Evolutionary conservation across 306 rosid species (phyloP).

Genomic region (Lablab purpureus): DNA sequence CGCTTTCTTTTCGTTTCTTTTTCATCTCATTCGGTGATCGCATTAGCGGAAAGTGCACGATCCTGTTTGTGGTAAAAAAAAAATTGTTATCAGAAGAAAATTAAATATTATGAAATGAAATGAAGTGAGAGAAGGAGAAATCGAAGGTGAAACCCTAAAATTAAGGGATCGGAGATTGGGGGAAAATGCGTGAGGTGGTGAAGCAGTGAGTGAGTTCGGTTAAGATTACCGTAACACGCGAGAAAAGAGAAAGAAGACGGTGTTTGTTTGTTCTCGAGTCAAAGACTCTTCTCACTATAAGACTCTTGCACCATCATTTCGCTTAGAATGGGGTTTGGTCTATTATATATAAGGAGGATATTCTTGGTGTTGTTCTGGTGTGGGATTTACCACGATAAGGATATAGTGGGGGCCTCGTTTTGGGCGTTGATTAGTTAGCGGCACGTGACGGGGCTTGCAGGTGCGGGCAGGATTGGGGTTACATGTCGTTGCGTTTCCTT

Average conservation of each 20-base stretch:
- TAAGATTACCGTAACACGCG: conserved; percentile 24
- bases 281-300: neutral
- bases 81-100: too few species aligned
- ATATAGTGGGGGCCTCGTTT: neutral
- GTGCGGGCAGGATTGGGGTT: neutral
- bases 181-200: neutral
- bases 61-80: neutral
- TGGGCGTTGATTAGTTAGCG: neutral
- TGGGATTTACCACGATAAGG: neutral
- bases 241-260: conserved; percentile 24
- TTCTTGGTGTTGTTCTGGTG: neutral
- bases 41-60: neutral
- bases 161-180: conserved; percentile 16
- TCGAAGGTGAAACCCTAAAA: conserved; percentile 8
- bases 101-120: neutral
- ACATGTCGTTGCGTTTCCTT: neutral
- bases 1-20: conserved; percentile 83
- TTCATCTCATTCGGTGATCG: conserved; percentile 52
- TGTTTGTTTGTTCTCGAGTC: neutral
- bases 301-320: neutral
- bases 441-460: neutral
- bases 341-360: neutral
- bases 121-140: neutral
- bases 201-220: neutral
- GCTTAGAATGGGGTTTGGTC: neutral